Evolutionary conservation across 257 asterid species (phyloP).

Genomic region (Fraxinus anomala): DNA sequence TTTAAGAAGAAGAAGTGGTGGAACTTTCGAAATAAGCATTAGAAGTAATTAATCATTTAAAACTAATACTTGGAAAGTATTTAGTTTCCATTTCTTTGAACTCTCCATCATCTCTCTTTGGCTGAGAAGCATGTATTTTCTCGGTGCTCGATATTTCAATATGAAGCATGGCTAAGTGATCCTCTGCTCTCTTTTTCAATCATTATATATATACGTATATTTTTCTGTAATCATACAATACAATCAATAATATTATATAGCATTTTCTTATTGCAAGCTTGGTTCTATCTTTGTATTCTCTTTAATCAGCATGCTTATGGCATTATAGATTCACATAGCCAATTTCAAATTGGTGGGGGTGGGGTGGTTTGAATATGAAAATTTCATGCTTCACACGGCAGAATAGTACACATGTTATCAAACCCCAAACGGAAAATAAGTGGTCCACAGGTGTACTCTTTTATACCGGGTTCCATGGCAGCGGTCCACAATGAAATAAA

Average conservation of each 20-base stretch:
- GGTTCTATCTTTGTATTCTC: too few species aligned
- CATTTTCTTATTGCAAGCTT: too few species aligned
- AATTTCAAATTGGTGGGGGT: not conserved
- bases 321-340: too few species aligned
- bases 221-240: not conserved
- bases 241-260: not conserved
- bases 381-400: too few species aligned
- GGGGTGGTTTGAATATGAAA: not conserved
- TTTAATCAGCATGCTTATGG: too few species aligned
- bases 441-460: not conserved
- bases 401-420: too few species aligned
- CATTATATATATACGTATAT: not conserved
- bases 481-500: not conserved
- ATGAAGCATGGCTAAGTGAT: too few species aligned
- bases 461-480: not conserved
- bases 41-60: not conserved
- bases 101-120: not conserved
- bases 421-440: not conserved
- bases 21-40: slow-evolving; percentile 74
- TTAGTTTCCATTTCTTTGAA: not conserved
- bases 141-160: too few species aligned
- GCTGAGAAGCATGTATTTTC: not conserved
- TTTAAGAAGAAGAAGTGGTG: slow-evolving; percentile 80
- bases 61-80: not conserved
- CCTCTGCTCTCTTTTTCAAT: not conserved